Conservation (phyloP, 768 basidiomycete genomes). For the Russula vinacea region DNA sequence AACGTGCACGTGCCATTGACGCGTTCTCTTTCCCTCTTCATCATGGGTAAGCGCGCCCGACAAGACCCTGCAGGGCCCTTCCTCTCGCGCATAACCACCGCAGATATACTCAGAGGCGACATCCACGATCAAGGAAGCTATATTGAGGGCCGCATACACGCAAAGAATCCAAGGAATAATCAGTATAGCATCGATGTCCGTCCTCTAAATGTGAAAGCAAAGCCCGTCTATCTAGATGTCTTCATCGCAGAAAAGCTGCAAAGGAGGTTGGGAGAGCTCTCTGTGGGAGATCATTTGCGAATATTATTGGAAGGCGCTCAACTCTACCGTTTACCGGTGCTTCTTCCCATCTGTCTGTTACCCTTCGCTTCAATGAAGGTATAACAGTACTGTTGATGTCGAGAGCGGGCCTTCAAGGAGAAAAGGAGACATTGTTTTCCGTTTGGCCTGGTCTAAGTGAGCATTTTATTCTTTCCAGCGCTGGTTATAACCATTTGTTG, state of each 20-base stretch:
- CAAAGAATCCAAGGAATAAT: neutral
- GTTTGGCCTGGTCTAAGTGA: constrained; percentile 13
- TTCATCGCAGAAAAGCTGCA: constrained; percentile 15
- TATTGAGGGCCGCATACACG: constrained; percentile 15
- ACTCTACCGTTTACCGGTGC: neutral
- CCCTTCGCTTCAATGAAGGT: constrained; percentile 19
- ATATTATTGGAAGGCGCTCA: constrained; percentile 14
- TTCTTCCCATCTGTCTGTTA: neutral
- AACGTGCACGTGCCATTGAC: neutral
- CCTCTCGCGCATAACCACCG: constrained; percentile 1
- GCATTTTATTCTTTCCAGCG: neutral
- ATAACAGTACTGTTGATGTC: constrained; percentile 17
- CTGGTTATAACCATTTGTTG: neutral
- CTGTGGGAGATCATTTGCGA: constrained; percentile 10
- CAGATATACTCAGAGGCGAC: constrained; percentile 9
- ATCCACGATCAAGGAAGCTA: constrained; percentile 13
- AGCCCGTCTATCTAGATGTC: constrained; percentile 10
- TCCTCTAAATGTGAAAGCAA: neutral
- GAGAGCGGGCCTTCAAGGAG: constrained; percentile 13
- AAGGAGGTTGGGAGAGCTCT: constrained; percentile 10
- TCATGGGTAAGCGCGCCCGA: constrained; percentile 13
- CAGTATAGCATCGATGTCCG: constrained; percentile 20
- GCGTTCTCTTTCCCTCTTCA: neutral
- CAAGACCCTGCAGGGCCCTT: constrained; percentile 1
- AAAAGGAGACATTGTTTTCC: constrained; percentile 6